Conservation (phyloP, 495 filamentous ascomycete genomes). For the Rostrohypoxylon terebratum region DNA sequence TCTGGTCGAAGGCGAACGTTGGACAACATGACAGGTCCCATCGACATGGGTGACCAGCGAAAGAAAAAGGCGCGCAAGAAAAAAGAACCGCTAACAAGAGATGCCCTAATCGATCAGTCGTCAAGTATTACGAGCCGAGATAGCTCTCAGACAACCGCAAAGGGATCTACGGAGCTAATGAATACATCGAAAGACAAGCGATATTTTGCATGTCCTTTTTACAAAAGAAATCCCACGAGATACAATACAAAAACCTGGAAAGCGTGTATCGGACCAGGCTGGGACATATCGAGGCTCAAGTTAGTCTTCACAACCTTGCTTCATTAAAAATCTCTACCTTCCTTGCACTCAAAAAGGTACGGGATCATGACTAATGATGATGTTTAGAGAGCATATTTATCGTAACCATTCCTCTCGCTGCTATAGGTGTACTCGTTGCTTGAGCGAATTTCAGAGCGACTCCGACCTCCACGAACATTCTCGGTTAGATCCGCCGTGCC, state of each 20-base stretch:
- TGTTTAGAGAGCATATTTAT: conserved; percentile 40
- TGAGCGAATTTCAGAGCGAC: conserved; percentile 19
- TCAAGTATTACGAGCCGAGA: not conserved
- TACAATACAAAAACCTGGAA: conserved; percentile 41
- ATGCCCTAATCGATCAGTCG: not conserved
- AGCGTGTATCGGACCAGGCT: conserved; percentile 28
- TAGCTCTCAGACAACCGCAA: not conserved
- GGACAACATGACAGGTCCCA: conserved; percentile 1
- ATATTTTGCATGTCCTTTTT: conserved; percentile 42
- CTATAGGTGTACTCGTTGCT: conserved; percentile 32
- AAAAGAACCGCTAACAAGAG: not conserved
- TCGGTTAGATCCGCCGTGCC: conserved; percentile 30
- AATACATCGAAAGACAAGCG: conserved; percentile 2
- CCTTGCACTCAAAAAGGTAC: not conserved
- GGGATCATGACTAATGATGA: not conserved
- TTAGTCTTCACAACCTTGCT: not conserved
- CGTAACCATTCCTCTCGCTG: conserved; percentile 23
- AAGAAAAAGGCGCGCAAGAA: conserved; percentile 28
- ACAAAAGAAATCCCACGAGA: conserved; percentile 33
- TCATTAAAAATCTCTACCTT: not conserved
- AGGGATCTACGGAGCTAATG: not conserved
- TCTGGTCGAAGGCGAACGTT: conserved; percentile 12
- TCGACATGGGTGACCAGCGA: conserved; percentile 2
- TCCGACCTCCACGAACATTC: conserved; percentile 25
- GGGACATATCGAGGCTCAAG: conserved; percentile 39